Evolutionary conservation across 2,329 filamentous ascomycete genomes (phyloP), one percentile per base, ranked within the genome.

Genomic region (Pyrenophora seminiperda): DNA sequence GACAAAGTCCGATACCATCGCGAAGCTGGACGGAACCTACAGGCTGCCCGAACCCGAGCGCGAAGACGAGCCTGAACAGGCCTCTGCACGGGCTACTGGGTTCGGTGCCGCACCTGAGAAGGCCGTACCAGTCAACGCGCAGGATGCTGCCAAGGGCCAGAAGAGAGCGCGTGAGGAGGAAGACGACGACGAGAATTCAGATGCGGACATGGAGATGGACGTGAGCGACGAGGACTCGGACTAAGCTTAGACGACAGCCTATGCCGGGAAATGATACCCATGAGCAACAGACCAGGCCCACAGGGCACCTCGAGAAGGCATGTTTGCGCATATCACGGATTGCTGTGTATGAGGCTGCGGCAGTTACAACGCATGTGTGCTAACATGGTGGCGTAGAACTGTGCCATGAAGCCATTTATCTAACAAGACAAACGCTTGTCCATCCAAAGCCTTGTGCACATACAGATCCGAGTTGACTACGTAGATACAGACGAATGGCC

Each of bases 1-100:
- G 73, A 86, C 87, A 49, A 93, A 93, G 70, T 97, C 92, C 3
- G 82, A 96, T 72, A 88, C 89, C 18, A 85, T 99, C 55, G 85
- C 91, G 27, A 96, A 96, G 74, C 85, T 99, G 44, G 92, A 96
- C 61, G 94, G 94, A 56, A 93, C 90, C 11, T 96, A 91, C 76
- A 86, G 87, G 67, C 81, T 89, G 61, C 85, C 90, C 11, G 76
- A 79, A 38, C 32, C 60, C 14, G 62, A 66, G 29, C 61, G 54
- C 29, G 60, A 57, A 41, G 54, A 47, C 34, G 58, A 46, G 38
- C 46, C 49, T 4, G 66, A 67, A 31, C 50, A 65, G 22, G 53
- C 63, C 2, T 37, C 58, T 14, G 47, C 61, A 14, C 63, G 69
- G 22, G 83, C 83, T 66, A 79, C 82, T 10, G 61, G 59, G 7